Evolutionary conservation across 345 rosid species (phyloP), one percentile per base, ranked within the genome.

Genomic region (Acer negundo): DNA sequence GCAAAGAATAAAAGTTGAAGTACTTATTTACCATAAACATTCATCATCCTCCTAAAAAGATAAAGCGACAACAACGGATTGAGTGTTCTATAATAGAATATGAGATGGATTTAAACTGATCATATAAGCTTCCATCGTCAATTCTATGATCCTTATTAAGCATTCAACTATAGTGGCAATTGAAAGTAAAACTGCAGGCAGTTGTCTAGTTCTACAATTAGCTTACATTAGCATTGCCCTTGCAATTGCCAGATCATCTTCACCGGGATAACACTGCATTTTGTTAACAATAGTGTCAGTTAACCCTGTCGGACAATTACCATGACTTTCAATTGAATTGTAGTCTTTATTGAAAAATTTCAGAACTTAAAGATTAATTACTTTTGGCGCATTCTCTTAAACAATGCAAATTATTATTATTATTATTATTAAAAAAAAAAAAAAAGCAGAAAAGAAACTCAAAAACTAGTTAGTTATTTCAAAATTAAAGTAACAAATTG

Each of bases 211-310:
- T 76, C 16, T 44, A 12, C 58, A 66, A 78, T 68, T 70, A 44
- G 67, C 93, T 84, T 82, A 97, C 98, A 91, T 81, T 77, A 97
- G 86, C 75, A 89, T 77, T 72, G 92, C 97, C 71, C 94, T 83
- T 80, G 95, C 93, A 81, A 96, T 86, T 24, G 97, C 99, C 61
- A 92, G 80, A 86, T 96, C 99, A 80, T 94, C 99, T 91, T 96
- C 99, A 42, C 97, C 94, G 1, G 99, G 99, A 89, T 92, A 96
- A 82, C 99, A 94, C 99, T 96, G 95, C 83, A 82, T n/a, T 59
- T 63, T 63, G 66, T 80, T 63, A 31, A 75, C 69, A 80, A 78
- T 55, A 12, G 72, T 26, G 72, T 73, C 28, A 78, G 67, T 51
- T 62, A 7, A 68, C 55, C 47, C 24, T 46, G 62, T 69, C 40